Base-by-base conservation (phyloP, 1,284 basidiomycete species). In the Rhizoctonia solani region DNA sequence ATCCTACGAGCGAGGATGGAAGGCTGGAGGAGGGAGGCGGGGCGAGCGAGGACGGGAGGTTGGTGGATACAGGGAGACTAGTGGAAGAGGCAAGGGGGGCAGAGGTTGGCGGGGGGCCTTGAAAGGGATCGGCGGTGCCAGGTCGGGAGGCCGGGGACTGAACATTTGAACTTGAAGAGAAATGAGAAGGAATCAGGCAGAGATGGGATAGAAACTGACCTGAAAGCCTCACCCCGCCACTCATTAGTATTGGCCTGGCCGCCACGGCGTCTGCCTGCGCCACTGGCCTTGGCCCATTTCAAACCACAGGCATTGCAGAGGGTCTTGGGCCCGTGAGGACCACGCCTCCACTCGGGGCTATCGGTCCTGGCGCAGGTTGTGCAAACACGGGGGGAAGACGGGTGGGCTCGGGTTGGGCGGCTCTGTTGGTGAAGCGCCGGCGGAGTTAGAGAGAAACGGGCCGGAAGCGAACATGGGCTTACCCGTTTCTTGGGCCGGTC, bases 401-500 rank as follows among this genome's bases (percentile, higher is more conserved):
- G 59, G 32, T 50, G 49, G 59, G 59, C 46, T 46, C 59, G 59
- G 59, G 59, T 63, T 21, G 47, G 47, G 34, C 59, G 59, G 41
- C 47, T 52, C 59, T 63, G 25, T 39, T 39, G 47, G 34, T 29
- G 27, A 5, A 5, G 37, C 19, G 41, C 23, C 27, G 55, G 14
- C 11, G 23, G 37, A 23, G 21, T 32, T 21, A 5, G 27, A 34
- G 29, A 6, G 21, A 30, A 9, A 32, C 2, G 34, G 6, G 32
- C 29, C 46, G 46, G 21, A 6, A 46, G 47, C 44, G 29, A 50
- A 61, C 44, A 37, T 19, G 21, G 4, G 47, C 55, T 59, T 37
- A 61, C 58, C 4, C 58, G 58, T 46, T 61, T 61, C 58, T 61
- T 61, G 16, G 58, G 58, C 32, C 58, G 58, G 46, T 61, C 58